Evolutionary conservation across 2,329 filamentous ascomycete species (phyloP).

Genomic region (Dactylellina haptotyla): DNA sequence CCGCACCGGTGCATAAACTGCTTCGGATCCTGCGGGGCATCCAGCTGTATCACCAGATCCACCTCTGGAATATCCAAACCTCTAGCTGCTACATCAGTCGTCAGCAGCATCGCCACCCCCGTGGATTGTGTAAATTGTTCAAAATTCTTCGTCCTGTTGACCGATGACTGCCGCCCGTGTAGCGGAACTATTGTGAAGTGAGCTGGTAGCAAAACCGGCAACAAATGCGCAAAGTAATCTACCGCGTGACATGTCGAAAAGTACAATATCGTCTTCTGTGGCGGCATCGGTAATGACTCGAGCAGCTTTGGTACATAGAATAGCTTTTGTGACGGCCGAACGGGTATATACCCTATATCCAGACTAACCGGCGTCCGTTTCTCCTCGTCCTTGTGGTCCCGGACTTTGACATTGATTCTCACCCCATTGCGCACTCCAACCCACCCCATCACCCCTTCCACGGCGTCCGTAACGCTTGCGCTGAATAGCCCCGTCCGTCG

Average conservation of each 20-base stretch:
- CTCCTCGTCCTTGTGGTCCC: constrained; percentile 75
- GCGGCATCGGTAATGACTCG: constrained; percentile 72
- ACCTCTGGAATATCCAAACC: constrained; percentile 92
- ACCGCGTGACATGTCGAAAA: constrained; percentile 93
- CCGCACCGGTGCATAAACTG: constrained; percentile 96
- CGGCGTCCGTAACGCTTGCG: constrained; percentile 93
- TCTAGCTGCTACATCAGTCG: constrained; percentile 89
- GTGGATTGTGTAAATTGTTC: constrained; percentile 78
- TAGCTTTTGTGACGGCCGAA: constrained; percentile 81
- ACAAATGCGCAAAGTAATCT: constrained; percentile 87
- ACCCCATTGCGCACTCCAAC: constrained; percentile 93
- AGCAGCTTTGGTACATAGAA: constrained; percentile 57
- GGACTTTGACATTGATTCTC: constrained; percentile 90
- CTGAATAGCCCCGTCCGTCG: constrained; percentile 92
- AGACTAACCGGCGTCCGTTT: constrained; percentile 89
- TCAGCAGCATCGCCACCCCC: constrained; percentile 82
- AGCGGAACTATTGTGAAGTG: constrained; percentile 79
- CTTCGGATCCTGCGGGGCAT: constrained; percentile 84
- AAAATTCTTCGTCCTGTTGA: constrained; percentile 89
- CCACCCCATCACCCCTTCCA: constrained; percentile 83
- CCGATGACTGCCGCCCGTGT: constrained; percentile 90
- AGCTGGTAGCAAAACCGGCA: constrained; percentile 76
- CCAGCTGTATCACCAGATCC: constrained; percentile 88
- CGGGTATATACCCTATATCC: constrained; percentile 86
- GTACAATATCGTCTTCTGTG: constrained; percentile 89